A percentile compares a stretch with the other conserved stretches of the same genome.
Conservation (phyloP, 306 rosid genomes). For the Prosopis cineraria region DNA sequence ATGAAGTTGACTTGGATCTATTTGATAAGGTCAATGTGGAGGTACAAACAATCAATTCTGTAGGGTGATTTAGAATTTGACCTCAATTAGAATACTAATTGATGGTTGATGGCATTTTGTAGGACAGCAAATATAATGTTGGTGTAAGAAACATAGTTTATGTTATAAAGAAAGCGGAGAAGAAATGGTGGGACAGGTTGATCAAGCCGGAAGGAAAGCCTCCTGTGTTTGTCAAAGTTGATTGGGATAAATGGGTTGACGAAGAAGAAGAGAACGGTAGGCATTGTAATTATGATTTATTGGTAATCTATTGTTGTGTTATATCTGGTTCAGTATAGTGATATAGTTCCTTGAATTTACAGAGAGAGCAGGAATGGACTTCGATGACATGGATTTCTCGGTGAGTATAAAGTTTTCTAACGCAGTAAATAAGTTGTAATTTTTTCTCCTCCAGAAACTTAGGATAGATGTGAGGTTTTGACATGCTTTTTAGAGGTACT, state of each 20-base stretch:
- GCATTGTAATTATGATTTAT: constrained; percentile 14
- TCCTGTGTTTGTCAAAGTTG: constrained; percentile 47
- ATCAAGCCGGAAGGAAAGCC: constrained; percentile 50
- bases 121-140: constrained; percentile 56
- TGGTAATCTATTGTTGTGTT: background rate
- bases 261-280: constrained; percentile 42
- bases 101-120: constrained; percentile 6
- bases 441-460: background rate
- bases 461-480: background rate
- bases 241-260: constrained; percentile 24
- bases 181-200: constrained; percentile 57
- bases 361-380: constrained; percentile 43
- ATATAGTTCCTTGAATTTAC: constrained; percentile 4
- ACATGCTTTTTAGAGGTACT: background rate
- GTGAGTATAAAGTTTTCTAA: constrained; percentile 28
- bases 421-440: background rate
- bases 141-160: constrained; percentile 49
- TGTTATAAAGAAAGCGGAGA: constrained; percentile 50
- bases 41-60: constrained; percentile 27
- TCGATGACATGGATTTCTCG: constrained; percentile 41
- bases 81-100: background rate
- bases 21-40: constrained; percentile 49
- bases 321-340: background rate
- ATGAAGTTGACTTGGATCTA: constrained; percentile 50
- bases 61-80: background rate